Base-by-base conservation (phyloP, 176 grass and related monocot genomes). In the Ensete ventricosum region DNA sequence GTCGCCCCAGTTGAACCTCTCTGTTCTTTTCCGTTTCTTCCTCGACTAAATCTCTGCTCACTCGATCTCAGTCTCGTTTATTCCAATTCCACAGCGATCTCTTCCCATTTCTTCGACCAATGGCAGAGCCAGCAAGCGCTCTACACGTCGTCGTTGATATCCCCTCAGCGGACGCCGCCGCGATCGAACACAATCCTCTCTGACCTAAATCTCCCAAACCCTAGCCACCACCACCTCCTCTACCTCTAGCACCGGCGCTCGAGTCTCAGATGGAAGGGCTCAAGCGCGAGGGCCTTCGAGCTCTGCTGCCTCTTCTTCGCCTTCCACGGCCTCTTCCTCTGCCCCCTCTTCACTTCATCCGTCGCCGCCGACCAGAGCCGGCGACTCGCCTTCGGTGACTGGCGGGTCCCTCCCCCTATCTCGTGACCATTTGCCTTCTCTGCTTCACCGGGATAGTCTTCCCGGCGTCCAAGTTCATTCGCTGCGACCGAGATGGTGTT, bases 241-340 rank as follows among this genome's bases (percentile, higher is more conserved):
- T 91, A 87, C 75, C 91, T 97, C 70, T 90, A 86, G 85, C 90
- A 93, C 70, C 85, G 85, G 72, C 76, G 20, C 68, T 48, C 60
- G 93, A 96, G 77, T 59, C 77, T 17, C 85, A 76, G 52, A 90
- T 86, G 82, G 85, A 86, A 71, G 64, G 74, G 13, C 72, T 86
- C 10, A 86, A 84, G 1, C 84, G 85, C 48, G 94, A 88, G 73
- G 73, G 94, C 85, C 3, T 93, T 93, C 88, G 85, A 81, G 78
- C 81, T 98, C 81, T 98, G 83, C 84, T 85, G 85, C 52, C 83
- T 91, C 22, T 97, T 93, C 86, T 84, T 97, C 73, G 79, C 88
- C 11, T 88, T 93, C 84, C 90, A 97, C 82, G 86, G 80, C 69
- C 83, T 97, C 80, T 91, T 79, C 65, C 77, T 96, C 74, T 77